phyloP scores from a whole-genome alignment of 129 eudicot species.

The Solidago caesia region DNA sequence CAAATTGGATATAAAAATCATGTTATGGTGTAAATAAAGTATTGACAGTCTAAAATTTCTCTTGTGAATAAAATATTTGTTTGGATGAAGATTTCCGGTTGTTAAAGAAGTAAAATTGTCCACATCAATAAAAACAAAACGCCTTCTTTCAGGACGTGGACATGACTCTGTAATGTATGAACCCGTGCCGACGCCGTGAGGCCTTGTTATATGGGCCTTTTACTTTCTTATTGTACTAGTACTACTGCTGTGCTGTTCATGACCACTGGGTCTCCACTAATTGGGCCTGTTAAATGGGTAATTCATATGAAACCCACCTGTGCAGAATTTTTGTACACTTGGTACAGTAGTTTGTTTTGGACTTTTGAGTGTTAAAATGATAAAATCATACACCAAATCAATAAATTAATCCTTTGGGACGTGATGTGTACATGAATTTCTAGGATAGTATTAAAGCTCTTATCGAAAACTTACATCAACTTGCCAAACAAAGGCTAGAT shows the following conservation, averaged over 20 bases:
- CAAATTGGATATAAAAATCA: not conserved
- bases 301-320: not conserved
- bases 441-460: too few species aligned
- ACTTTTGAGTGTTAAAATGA: not conserved
- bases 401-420: not conserved
- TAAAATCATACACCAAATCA: not conserved
- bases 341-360: not conserved
- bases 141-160: not conserved
- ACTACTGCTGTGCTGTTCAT: not conserved
- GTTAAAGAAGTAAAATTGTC: not conserved
- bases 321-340: not conserved
- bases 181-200: constrained; percentile 11
- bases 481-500: too few species aligned
- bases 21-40: not conserved
- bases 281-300: constrained; percentile 17
- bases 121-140: not conserved
- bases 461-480: too few species aligned
- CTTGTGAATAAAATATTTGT: not conserved
- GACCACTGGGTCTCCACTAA: not conserved
- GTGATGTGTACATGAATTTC: too few species aligned
- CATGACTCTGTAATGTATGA: not conserved
- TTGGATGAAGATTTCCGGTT: not conserved
- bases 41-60: not conserved
- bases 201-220: constrained; percentile 24
- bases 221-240: not conserved